These are phyloP conservation scores for Lasiosphaeria miniovina DNA, from an alignment of 495 filamentous ascomycete genomes.

Conservation along the genomic window DNA sequence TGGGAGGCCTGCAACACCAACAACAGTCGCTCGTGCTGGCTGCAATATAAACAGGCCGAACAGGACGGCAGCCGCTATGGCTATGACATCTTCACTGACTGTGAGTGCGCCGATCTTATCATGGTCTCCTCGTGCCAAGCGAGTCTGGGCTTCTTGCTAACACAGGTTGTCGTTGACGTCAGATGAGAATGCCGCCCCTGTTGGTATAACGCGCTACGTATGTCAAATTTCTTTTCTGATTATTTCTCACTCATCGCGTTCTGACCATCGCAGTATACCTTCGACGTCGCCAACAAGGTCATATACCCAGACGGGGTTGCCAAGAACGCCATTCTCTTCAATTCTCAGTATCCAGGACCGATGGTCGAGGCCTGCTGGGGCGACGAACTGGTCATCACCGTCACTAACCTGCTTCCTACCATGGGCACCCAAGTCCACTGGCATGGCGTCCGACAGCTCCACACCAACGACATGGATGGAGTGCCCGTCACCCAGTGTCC, in stretches of 20 bases:
- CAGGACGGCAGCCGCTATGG: slow-evolving; percentile 12
- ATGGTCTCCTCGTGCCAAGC: too few species aligned
- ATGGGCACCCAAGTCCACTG: slow-evolving; percentile 45
- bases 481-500: slow-evolving; percentile 49
- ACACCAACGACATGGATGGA: slow-evolving; percentile 35
- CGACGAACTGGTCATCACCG: slow-evolving; percentile 42
- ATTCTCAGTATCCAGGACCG: slow-evolving; percentile 44
- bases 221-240: neutral
- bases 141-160: neutral
- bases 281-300: slow-evolving; percentile 23
- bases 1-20: slow-evolving; percentile 14
- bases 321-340: slow-evolving; percentile 27
- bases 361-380: slow-evolving; percentile 57
- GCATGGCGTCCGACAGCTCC: slow-evolving; percentile 46
- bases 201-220: slow-evolving; percentile 12
- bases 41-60: neutral
- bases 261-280: slow-evolving; percentile 14
- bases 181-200: slow-evolving; percentile 13
- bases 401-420: neutral
- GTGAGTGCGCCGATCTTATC: neutral
- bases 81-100: slow-evolving; percentile 19
- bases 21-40: slow-evolving; percentile 8
- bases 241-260: neutral
- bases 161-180: neutral
- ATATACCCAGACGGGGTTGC: slow-evolving; percentile 50